Percentiles rank a stretch among this genome's conserved stretches.
These are phyloP conservation scores for Aspergillus tubingensis DNA, from an alignment of 2,329 filamentous ascomycete species.

Conservation along the genomic window DNA sequence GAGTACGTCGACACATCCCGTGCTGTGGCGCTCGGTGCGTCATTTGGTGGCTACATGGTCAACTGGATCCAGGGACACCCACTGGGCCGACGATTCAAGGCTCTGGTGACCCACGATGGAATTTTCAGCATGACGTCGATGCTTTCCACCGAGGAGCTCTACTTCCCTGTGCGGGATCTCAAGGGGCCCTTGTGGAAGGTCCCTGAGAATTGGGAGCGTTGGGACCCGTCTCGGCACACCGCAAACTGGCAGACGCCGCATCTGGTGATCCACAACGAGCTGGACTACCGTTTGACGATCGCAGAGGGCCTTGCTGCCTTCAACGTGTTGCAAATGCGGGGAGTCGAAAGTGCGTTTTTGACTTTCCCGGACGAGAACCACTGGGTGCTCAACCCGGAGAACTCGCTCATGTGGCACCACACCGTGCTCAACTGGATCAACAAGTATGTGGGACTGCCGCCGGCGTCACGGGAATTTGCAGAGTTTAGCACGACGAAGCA, in stretches of 20 bases:
- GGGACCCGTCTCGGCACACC: slow-evolving; percentile 59
- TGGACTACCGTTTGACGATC: slow-evolving; percentile 86
- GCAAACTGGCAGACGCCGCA: slow-evolving; percentile 82
- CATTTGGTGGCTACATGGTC: slow-evolving; percentile 63
- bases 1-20: slow-evolving; percentile 56
- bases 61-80: slow-evolving; percentile 60
- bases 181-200: slow-evolving; percentile 54
- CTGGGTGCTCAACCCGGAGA: slow-evolving; percentile 89
- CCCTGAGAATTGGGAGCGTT: slow-evolving; percentile 55
- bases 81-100: slow-evolving; percentile 58
- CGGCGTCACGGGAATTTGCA: slow-evolving; percentile 40
- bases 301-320: slow-evolving; percentile 83
- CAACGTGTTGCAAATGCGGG: slow-evolving; percentile 76
- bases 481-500: slow-evolving; percentile 12
- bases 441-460: slow-evolving; percentile 55
- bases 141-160: slow-evolving; percentile 55
- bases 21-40: slow-evolving; percentile 56
- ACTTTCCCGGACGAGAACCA: slow-evolving; percentile 80
- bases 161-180: slow-evolving; percentile 57
- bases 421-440: slow-evolving; percentile 80
- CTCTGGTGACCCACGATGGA: slow-evolving; percentile 58
- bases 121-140: slow-evolving; percentile 49
- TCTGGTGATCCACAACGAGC: slow-evolving; percentile 84
- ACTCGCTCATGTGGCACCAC: slow-evolving; percentile 84
- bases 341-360: slow-evolving; percentile 74